A percentile compares a stretch with the other conserved stretches of the same genome.
Conservation (phyloP, 2,329 filamentous ascomycete species). For the Arachnomyces sp. region DNA sequence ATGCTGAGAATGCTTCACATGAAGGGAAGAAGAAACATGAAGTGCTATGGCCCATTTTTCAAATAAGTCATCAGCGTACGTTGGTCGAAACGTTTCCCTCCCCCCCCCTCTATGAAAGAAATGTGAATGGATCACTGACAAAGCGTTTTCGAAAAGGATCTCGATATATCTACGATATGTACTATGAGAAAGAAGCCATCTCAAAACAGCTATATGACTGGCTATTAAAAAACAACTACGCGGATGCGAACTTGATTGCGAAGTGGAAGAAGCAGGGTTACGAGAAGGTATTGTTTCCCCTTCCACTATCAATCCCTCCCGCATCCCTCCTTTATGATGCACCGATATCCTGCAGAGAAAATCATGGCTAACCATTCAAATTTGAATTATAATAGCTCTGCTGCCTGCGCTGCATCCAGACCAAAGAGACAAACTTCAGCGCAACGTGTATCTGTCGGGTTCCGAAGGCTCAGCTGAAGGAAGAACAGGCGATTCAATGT, state of each 20-base stretch:
- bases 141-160: conserved; percentile 39
- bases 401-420: conserved; percentile 92
- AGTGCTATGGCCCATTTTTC: conserved; percentile 93
- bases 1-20: conserved; percentile 79
- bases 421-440: conserved; percentile 99
- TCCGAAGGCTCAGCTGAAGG: conserved; percentile 80
- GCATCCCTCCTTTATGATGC: neutral
- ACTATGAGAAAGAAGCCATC: conserved; percentile 97
- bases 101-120: neutral
- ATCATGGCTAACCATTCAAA: too few relatives aligned
- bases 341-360: neutral
- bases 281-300: conserved; percentile 63
- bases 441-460: conserved; percentile 96
- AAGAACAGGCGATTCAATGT: conserved; percentile 83
- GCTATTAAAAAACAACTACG: conserved; percentile 93
- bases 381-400: conserved; percentile 56
- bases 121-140: conserved; percentile 8
- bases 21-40: conserved; percentile 80
- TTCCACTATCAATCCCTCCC: neutral
- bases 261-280: conserved; percentile 99
- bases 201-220: conserved; percentile 88
- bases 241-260: conserved; percentile 88
- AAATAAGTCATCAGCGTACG: conserved; percentile 86
- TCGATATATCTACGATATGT: conserved; percentile 93
- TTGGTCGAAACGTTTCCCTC: conserved; percentile 7